These are phyloP conservation scores for Datisca glomerata DNA, from an alignment of 306 rosid genomes.

Conservation along the genomic window DNA sequence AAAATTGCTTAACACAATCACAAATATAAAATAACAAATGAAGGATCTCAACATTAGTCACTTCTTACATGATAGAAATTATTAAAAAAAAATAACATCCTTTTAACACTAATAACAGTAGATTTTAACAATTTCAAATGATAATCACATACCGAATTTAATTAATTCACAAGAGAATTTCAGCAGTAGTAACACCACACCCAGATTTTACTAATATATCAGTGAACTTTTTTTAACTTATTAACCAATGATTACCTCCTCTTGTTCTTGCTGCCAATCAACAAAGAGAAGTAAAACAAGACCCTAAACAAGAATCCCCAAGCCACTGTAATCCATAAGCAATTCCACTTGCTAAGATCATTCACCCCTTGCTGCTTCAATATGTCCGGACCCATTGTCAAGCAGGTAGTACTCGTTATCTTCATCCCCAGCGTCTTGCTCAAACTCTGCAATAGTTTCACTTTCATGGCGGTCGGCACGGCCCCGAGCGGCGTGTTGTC, in stretches of 20 bases:
- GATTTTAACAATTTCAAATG: too few relatives aligned
- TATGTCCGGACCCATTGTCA: conserved; percentile 66
- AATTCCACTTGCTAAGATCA: conserved; percentile 76
- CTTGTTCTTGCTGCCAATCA: conserved; percentile 93
- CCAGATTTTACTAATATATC: too few relatives aligned
- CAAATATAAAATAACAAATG: too few relatives aligned
- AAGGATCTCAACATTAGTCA: too few relatives aligned
- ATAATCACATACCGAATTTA: too few relatives aligned
- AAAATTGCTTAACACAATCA: too few relatives aligned
- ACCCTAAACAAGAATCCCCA: conserved; percentile 95
- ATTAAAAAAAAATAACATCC: too few relatives aligned
- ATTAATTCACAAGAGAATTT: too few relatives aligned
- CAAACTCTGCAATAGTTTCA: conserved; percentile 53
- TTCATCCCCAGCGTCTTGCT: conserved; percentile 48
- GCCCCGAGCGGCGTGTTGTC: conserved; percentile 52
- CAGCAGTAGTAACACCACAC: too few relatives aligned
- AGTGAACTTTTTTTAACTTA: too few relatives aligned
- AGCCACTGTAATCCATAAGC: conserved; percentile 70
- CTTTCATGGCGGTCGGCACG: conserved; percentile 30
- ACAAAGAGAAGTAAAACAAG: conserved; percentile 50
- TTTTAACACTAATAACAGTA: too few relatives aligned
- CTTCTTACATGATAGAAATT: too few relatives aligned
- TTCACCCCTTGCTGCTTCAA: conserved; percentile 54
- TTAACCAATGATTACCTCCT: conserved; percentile 41
- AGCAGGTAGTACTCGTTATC: conserved; percentile 55